A percentile compares a stretch with the other conserved stretches of the same genome.
Conservation (phyloP, 148 eudicot species). For the Rhododendron ferrugineum region DNA sequence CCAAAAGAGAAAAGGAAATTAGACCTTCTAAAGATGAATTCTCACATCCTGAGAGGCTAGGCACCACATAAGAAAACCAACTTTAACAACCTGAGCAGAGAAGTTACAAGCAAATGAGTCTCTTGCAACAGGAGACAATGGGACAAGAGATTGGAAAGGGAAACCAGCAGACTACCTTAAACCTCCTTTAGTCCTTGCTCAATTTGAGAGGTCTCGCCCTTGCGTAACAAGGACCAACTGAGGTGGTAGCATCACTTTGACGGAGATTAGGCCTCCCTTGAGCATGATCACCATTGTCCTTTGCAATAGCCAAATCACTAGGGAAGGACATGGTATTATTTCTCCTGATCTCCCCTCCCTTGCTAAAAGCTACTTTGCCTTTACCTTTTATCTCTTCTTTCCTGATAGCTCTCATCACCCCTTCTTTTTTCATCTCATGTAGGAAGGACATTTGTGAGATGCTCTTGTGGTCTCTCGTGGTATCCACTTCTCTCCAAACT, state of each 20-base stretch:
- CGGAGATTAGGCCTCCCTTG: neutral
- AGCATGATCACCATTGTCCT: too few relatives aligned
- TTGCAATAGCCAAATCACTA: neutral
- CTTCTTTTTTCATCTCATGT: neutral
- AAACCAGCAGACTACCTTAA: neutral
- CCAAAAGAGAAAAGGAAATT: neutral
- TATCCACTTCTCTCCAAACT: neutral
- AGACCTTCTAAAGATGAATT: neutral
- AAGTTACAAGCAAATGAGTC: neutral
- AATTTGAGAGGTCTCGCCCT: neutral
- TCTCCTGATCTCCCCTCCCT: neutral
- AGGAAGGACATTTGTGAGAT: neutral
- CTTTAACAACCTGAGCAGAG: neutral
- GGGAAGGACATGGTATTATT: neutral
- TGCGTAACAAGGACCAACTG: neutral
- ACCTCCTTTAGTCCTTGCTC: neutral
- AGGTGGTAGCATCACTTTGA: neutral
- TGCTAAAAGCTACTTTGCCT: neutral
- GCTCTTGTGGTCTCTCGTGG: neutral
- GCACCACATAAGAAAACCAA: neutral
- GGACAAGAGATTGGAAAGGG: neutral
- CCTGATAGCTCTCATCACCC: neutral
- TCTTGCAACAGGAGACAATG: neutral
- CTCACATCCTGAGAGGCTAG: neutral
- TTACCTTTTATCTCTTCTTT: conserved; percentile 1